Base-by-base conservation (phyloP, 768 basidiomycete species). In the Mycena kentingensis region DNA sequence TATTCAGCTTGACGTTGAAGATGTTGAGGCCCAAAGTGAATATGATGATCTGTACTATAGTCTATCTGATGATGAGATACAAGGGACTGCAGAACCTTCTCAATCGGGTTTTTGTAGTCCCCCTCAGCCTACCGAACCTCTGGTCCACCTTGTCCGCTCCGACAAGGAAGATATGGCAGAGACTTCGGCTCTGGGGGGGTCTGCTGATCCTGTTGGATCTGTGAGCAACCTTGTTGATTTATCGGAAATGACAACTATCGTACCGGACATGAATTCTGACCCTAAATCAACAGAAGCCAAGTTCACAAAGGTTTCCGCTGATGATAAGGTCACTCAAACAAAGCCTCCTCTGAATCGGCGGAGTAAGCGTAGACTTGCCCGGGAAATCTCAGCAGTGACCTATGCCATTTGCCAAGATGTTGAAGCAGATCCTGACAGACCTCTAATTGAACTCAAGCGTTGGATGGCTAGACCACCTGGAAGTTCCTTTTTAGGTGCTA, bases 401-500 rank as follows among this genome's bases (percentile, higher is more conserved):
- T 49, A 28, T 15, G 3, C 2, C 1, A 13, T 41, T 37, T n/a
- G 5, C 8, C 16, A 21, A 2, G 15, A 8, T 3, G 26, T 11
- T 6, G 19, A 13, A 15, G 13, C 39, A 15, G 12, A 5, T 10
- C 11, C 36, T 2, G 19, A 49, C 2, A n/a, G 52, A 13, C 22
- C 32, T 25, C 12, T 62, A 18, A 37, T 67, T 26, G 53, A 62
- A 36, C 41, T 70, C 1, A 47, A 51, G 18, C 58, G 54, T 29
- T 27, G 45, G 4, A 62, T 64, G 58, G 49, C 64, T 22, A 26
- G 60, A 26, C 68, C 69, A 3, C 60, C 70, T 1, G 72, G 72
- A 18, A 66, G 65, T 41, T 31, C 69, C 1, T 72, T 72, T 46
- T 48, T 73, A 16, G 71, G 72, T 13, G 24, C 70, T 5, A 51